These are phyloP conservation scores for Phialocephala subalpina DNA, from an alignment of 2,329 filamentous ascomycete genomes.

Conservation along the genomic window DNA sequence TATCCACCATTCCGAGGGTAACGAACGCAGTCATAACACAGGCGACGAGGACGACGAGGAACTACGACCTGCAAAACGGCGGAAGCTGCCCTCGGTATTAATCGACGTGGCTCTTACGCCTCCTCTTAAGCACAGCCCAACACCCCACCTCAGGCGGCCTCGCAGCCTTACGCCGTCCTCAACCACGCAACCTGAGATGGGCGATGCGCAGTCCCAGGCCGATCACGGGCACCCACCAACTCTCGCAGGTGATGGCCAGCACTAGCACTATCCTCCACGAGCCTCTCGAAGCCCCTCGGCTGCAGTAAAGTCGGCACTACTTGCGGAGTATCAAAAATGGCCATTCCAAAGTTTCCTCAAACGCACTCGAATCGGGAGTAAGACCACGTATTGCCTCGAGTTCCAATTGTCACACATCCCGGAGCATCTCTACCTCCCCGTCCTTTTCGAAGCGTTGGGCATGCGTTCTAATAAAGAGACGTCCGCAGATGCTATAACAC, in stretches of 20 bases:
- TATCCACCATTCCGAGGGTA: not conserved
- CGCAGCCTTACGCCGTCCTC: too few species aligned
- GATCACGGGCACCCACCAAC: conserved; percentile 9
- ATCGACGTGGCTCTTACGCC: not conserved
- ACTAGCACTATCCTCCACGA: conserved; percentile 21
- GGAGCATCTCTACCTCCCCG: not conserved
- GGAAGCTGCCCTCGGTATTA: not conserved
- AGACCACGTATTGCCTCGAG: conserved; percentile 21
- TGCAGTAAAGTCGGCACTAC: conserved; percentile 18
- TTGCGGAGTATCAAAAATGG: conserved; percentile 33
- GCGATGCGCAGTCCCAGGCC: not conserved
- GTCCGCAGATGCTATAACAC: conserved; percentile 12
- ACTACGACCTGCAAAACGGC: not conserved
- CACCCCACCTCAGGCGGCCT: too few species aligned
- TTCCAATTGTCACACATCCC: conserved; percentile 8
- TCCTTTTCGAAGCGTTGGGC: not conserved
- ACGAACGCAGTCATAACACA: not conserved
- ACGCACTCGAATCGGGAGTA: conserved; percentile 22
- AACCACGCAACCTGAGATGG: too few species aligned
- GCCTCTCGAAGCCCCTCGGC: conserved; percentile 22
- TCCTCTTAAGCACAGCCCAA: not conserved
- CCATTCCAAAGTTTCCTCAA: conserved; percentile 33
- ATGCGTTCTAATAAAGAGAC: not conserved
- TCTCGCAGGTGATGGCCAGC: conserved; percentile 15
- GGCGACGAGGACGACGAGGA: not conserved